phyloP scores from a whole-genome alignment of 257 asterid species.

The Capsicum baccatum region DNA sequence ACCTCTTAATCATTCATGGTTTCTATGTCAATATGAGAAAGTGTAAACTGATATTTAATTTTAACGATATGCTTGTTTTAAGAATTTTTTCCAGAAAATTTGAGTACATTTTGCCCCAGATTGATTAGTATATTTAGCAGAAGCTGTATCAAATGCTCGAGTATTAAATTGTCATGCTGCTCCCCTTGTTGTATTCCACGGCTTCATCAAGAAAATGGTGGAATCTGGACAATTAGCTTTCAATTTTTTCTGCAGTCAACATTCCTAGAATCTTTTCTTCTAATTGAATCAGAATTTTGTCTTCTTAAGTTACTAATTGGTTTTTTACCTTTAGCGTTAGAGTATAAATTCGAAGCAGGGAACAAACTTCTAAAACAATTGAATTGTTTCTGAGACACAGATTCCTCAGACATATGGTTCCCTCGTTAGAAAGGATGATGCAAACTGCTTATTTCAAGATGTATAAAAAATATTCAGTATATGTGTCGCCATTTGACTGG shows the following conservation, averaged over 20 bases:
- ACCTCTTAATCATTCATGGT: not conserved
- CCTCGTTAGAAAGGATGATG: not conserved
- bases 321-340: conserved; percentile 12
- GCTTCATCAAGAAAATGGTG: conserved; percentile 8
- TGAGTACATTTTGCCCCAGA: not conserved
- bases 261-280: not conserved
- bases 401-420: conserved; percentile 16
- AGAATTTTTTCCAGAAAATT: not conserved
- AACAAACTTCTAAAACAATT: conserved; percentile 5
- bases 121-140: not conserved
- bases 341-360: conserved; percentile 9
- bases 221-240: not conserved
- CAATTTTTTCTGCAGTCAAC: not conserved
- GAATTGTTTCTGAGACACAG: conserved; percentile 1
- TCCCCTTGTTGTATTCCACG: not conserved
- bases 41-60: not conserved
- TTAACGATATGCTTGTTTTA: not conserved
- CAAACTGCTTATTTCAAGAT: not conserved
- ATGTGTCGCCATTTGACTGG: not conserved
- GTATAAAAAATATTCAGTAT: not conserved
- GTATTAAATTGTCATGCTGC: not conserved
- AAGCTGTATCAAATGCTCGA: not conserved
- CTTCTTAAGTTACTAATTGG: not conserved
- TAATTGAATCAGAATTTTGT: not conserved
- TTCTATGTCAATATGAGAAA: not conserved